phyloP scores from a whole-genome alignment of 129 eudicot genomes.

The Mikania micrantha region DNA sequence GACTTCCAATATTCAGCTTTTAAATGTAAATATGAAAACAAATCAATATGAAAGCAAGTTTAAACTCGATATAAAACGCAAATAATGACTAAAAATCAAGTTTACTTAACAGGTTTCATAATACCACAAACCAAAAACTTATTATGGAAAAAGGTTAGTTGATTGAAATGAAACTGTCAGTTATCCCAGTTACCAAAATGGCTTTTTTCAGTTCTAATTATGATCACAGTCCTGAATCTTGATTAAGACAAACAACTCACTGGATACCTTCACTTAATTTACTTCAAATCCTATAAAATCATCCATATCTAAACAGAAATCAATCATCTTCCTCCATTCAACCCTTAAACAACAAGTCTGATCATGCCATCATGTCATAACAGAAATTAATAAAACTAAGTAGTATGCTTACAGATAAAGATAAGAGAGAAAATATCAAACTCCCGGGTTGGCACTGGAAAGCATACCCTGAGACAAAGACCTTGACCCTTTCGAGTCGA shows the following conservation, averaged over 20 bases:
- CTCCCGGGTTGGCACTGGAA: slow-evolving; percentile 90
- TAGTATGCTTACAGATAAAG: slow-evolving; percentile 60
- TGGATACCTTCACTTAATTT: not conserved
- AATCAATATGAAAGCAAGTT: not conserved
- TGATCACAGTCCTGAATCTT: not conserved
- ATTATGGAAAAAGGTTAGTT: not conserved
- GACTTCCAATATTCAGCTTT: not conserved
- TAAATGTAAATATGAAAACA: not conserved
- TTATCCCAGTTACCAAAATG: not conserved
- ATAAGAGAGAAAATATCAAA: slow-evolving; percentile 45
- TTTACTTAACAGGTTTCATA: not conserved
- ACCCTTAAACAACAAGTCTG: slow-evolving; percentile 6
- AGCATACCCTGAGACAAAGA: slow-evolving; percentile 95
- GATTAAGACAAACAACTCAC: not conserved
- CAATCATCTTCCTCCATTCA: not conserved
- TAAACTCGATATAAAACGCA: not conserved
- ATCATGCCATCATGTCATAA: not conserved
- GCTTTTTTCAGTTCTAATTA: not conserved
- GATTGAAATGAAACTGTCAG: not conserved
- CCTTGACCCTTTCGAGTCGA: slow-evolving; percentile 61
- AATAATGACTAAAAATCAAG: not conserved
- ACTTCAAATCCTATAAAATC: not conserved
- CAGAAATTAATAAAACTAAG: slow-evolving; percentile 14
- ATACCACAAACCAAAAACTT: not conserved
- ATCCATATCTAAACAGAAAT: not conserved